Evolutionary conservation across 2,329 filamentous ascomycete genomes (phyloP).

Genomic region (Elsinoe necatrix): DNA sequence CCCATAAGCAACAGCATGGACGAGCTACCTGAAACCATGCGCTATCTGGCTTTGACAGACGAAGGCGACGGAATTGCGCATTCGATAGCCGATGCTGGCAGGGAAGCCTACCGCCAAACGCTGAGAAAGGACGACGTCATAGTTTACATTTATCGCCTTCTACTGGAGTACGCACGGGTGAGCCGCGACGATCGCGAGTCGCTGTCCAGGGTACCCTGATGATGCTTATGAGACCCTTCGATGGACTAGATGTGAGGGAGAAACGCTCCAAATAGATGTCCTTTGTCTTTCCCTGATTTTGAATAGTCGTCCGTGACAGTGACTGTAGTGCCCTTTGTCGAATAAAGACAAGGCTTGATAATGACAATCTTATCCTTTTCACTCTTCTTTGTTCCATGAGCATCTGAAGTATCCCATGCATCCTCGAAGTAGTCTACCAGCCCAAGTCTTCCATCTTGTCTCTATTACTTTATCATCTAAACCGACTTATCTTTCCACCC

Average conservation of each 20-base stretch:
- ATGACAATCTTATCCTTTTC: no score
- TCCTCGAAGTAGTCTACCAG: no score
- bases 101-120: constrained; percentile 17
- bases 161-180: constrained; percentile 58
- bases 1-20: constrained; percentile 44
- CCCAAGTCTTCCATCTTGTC: no score
- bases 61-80: constrained; percentile 18
- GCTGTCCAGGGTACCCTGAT: neutral
- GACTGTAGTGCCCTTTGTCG: no score
- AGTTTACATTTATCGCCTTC: constrained; percentile 63
- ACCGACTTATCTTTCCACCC: no score
- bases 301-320: no score
- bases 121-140: constrained; percentile 43
- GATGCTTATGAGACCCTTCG: neutral
- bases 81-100: constrained; percentile 17
- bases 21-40: constrained; percentile 46
- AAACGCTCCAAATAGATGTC: neutral
- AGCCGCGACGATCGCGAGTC: neutral
- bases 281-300: neutral
- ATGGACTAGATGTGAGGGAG: neutral
- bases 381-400: no score
- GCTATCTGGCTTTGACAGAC: constrained; percentile 34
- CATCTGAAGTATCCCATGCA: no score
- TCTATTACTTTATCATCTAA: no score
- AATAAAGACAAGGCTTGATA: no score